phyloP scores from a whole-genome alignment of 345 rosid species.

The Eucalyptus pumila region DNA sequence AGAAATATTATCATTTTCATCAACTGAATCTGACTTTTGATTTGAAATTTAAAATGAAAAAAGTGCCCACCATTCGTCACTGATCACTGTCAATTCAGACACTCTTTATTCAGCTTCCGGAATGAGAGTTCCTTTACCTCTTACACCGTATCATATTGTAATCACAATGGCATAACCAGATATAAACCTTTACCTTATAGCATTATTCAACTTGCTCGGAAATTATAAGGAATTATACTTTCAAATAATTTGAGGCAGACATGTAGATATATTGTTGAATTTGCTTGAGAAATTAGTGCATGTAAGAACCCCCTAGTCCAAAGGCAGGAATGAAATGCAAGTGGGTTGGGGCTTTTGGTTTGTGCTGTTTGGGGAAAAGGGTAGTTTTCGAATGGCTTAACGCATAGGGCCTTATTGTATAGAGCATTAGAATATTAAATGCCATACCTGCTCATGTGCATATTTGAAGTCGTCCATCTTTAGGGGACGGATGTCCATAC shows the following conservation, averaged over 20 bases:
- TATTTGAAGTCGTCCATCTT: constrained; percentile 73
- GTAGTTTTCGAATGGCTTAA: background rate
- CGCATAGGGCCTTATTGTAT: background rate
- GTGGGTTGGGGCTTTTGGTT: background rate
- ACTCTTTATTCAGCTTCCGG: background rate
- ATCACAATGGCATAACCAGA: background rate
- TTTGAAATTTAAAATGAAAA: background rate
- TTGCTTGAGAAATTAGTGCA: background rate
- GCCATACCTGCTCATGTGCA: constrained; percentile 92
- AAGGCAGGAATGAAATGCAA: background rate
- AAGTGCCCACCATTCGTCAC: background rate
- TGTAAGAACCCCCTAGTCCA: background rate
- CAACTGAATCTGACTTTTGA: background rate
- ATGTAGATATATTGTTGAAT: background rate
- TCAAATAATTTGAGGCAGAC: background rate
- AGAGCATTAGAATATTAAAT: background rate
- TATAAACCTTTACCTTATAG: background rate
- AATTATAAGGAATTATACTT: background rate
- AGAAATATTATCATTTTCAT: background rate
- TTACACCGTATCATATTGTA: background rate
- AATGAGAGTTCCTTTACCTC: background rate
- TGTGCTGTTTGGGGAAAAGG: background rate
- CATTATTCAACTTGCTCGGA: background rate
- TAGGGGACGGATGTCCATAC: constrained; percentile 64
- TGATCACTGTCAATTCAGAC: background rate